Evolutionary conservation across 352 stramenopile species (phyloP), one percentile per base, ranked within the genome.

Genomic region (Phytophthora nicotianae): DNA sequence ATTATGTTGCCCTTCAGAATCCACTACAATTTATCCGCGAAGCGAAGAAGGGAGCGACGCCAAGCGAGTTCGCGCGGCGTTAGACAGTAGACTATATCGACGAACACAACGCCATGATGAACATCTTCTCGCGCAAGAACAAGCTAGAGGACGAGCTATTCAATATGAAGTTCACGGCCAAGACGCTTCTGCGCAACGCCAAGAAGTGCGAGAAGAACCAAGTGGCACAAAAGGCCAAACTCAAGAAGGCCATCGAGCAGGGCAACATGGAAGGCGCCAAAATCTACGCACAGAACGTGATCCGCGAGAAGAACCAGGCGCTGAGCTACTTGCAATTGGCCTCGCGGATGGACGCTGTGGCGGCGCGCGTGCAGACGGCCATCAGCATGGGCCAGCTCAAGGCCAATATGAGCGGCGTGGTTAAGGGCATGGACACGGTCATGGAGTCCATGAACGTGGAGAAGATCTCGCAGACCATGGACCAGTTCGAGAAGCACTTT

Each of bases 161-260:
- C 66, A 95, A 96, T 74, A 93, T 96, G 81, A 90, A 90, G 70
- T 94, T 96, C 61, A 95, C 88, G 41, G 83, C 88, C 67, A 96
- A 96, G 74, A 84, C 80, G 67, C 86, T 97, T 74, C 49, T 97
- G 74, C 73, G 88, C 52, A 91, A 95, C 68, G 70, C 93, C 37
- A 98, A 98, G 70, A 99, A 99, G 72, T 99, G 96, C 71, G 96
- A 98, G 65, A 99, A 99, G 81, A 99, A 98, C 74, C 93, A 98
- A 77, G 89, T 93, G 42, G 75, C 71, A 40, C 91, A 97, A 47
- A 97, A 98, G 68, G 62, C 76, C 42, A 99, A 99, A 72, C 81
- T 99, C 19, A 99, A 99, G 77, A 98, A 99, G 68, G 93, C 95
- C 41, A 96, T 97, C 62, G 81, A 97, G 79, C 88, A 98, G 70